Evolutionary conservation across 139 green algal genomes (phyloP).

Genomic region (Tetraselmis striata): DNA sequence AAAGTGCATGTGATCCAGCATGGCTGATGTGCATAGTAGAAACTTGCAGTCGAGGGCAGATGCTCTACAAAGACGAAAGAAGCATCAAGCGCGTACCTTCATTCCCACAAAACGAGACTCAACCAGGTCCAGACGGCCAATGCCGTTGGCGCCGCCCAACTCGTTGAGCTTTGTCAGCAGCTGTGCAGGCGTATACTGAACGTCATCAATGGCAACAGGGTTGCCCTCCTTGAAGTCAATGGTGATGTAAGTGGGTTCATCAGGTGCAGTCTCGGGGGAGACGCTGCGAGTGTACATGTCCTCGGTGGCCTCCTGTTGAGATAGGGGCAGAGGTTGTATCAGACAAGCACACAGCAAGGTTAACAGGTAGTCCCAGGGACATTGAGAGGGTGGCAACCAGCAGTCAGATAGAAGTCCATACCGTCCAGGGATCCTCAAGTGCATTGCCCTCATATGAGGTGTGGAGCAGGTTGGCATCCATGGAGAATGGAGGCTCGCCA

Average conservation of each 20-base stretch:
- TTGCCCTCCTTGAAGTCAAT: constrained; percentile 94
- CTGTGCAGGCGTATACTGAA: constrained; percentile 72
- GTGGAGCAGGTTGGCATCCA: constrained; percentile 96
- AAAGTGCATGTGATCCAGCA: too few relatives aligned
- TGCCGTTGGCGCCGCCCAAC: constrained; percentile 60
- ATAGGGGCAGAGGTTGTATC: too few relatives aligned
- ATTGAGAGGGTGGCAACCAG: too few relatives aligned
- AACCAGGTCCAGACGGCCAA: constrained; percentile 92
- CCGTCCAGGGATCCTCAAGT: constrained; percentile 89
- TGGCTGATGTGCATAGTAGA: too few relatives aligned
- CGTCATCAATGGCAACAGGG: constrained; percentile 90
- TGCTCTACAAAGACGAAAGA: too few relatives aligned
- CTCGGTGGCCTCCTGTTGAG: constrained; percentile 48
- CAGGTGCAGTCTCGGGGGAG: constrained; percentile 80
- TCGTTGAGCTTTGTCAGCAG: constrained; percentile 92
- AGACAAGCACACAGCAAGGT: too few relatives aligned
- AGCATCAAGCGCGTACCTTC: neutral
- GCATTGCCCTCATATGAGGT: constrained; percentile 88
- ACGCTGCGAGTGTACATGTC: constrained; percentile 91
- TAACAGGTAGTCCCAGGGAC: too few relatives aligned
- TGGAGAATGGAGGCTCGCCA: constrained; percentile 87
- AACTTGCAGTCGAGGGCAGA: too few relatives aligned
- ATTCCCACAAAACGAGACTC: constrained; percentile 70
- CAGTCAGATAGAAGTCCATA: neutral
- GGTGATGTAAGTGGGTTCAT: constrained; percentile 86